Evolutionary conservation across 1,139 yeast genomes (phyloP), one percentile per base, ranked within the genome.

Genomic region (Suzukiozyma palmioleophila): DNA sequence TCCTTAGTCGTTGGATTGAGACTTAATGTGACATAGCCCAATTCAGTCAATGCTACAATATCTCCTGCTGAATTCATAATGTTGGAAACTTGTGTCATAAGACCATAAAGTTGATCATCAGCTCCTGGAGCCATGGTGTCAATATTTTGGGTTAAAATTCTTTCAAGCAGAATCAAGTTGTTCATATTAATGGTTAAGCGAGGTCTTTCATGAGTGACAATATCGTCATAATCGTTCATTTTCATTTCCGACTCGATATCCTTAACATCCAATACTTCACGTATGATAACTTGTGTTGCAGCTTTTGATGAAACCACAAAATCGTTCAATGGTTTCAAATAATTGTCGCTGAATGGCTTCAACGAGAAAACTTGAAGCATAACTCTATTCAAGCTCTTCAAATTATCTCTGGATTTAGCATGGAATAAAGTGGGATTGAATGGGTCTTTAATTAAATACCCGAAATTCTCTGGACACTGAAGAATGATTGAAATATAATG

Each of bases 291-390:
- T 33, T 71, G 62, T 40, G 78, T 69, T 8, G 69, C 60, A 4
- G 70, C 79, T n/a, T 65, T 60, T 2, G 79, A 69, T 9, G 75
- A 63, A 32, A 64, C 64, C 35, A 88, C 71, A 51, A 78, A 85
- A 36, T 84, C 92, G 55, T 86, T 86, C 54, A 88, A 69, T 1
- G 96, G 95, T 52, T 84, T 89, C 51, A 86, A 63, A 56, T 79
- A 88, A 39, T 83, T 77, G 49, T 84, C 83, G 36, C 74, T 79
- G 60, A 88, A 88, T 2, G 84, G 77, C 45, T 75, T 73, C 76
- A 87, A 76, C 2, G 79, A 60, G 27, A 84, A 81, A 26, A 85
- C 60, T 57, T 87, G 95, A 26, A 75, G 64, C 45, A 87, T 52
- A 16, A 84, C 79, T 43, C 81, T 72, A 32, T 79, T 65, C 37